Evolutionary conservation across 805 yeast species (phyloP).

Genomic region (Saturnispora serradocipensis): DNA sequence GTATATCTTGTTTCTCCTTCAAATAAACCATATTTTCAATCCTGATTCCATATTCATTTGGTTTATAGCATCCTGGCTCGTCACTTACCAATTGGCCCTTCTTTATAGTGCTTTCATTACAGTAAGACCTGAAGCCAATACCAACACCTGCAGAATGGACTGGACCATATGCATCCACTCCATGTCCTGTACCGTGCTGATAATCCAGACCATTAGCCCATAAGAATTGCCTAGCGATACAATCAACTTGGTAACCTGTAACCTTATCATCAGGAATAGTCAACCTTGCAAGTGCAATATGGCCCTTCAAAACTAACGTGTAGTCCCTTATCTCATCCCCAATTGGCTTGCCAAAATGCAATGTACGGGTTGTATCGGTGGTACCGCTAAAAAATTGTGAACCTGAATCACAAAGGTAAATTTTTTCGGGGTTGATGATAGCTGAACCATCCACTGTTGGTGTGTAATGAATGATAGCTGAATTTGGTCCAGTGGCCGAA

Average conservation of each 20-base stretch:
- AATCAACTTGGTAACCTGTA: slow-evolving; percentile 45
- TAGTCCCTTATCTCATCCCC: slow-evolving; percentile 39
- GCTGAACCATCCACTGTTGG: slow-evolving; percentile 40
- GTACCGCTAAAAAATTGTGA: slow-evolving; percentile 57
- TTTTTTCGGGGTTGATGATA: slow-evolving; percentile 42
- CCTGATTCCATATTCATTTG: slow-evolving; percentile 51
- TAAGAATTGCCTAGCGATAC: slow-evolving; percentile 48
- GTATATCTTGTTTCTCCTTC: slow-evolving; percentile 30
- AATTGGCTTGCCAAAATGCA: slow-evolving; percentile 43
- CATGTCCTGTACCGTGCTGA: slow-evolving; percentile 59
- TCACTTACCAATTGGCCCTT: slow-evolving; percentile 49
- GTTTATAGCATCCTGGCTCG: slow-evolving; percentile 57
- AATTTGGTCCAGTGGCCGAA: slow-evolving; percentile 67
- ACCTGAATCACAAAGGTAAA: slow-evolving; percentile 52
- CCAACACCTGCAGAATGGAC: slow-evolving; percentile 61
- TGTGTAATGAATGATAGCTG: slow-evolving; percentile 68
- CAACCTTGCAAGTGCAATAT: slow-evolving; percentile 39
- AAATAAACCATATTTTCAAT: slow-evolving; percentile 43
- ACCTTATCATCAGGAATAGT: slow-evolving; percentile 44
- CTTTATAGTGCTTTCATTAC: slow-evolving; percentile 34
- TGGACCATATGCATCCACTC: slow-evolving; percentile 50
- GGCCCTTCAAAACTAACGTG: slow-evolving; percentile 52
- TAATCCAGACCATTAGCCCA: slow-evolving; percentile 53
- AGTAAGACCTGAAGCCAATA: slow-evolving; percentile 46
- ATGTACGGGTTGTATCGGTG: slow-evolving; percentile 54